Evolutionary conservation across 2,329 filamentous ascomycete species (phyloP), one percentile per base, ranked within the genome.

Genomic region (Fusarium subtropicale): DNA sequence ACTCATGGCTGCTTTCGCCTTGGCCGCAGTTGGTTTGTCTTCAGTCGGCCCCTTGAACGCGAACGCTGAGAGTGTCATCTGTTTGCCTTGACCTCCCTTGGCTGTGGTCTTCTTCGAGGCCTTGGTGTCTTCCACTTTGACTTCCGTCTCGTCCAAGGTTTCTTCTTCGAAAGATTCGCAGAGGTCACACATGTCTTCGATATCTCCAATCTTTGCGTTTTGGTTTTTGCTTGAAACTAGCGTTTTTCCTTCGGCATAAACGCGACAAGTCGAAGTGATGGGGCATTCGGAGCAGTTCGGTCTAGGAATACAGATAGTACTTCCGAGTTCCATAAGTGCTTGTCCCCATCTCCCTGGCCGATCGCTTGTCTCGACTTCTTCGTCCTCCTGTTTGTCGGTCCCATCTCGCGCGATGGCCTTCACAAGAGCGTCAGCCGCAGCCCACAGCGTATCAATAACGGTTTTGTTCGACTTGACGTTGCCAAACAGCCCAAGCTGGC

Each of bases 301-400:
- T 68, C 85, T 86, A 1, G 88, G 88, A 9, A 83, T 83, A 69
- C 88, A 90, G 3, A 90, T 74, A 0, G 88, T 90, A 66, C 87
- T 89, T 5, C 88, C 88, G 6, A 90, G 80, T 72, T 90, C 88
- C 88, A 90, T 90, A 28, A 90, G 76, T 1, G 86, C 88, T 73
- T 90, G 88, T 1, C 88, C 88, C 88, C 88, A 90, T 63, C 84
- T 77, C 1, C 88, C 88, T 0, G 88, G 87, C 24, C 84, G 76
- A 54, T 86, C 82, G 56, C 84, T 88, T 16, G 74, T 66, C 24
- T 76, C 69, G 0, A 73, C 72, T 8, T 76, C 74, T 3, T 74
- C 68, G 11, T 67, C 58, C 1, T 67, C 69, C 11, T 65, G 67
- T 1, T 64, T 69, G 1, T 68, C 69, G 1, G 71, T 67, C 1